Evolutionary conservation across 257 asterid species (phyloP), one percentile per base, ranked within the genome.

Genomic region (Mentha longifolia): DNA sequence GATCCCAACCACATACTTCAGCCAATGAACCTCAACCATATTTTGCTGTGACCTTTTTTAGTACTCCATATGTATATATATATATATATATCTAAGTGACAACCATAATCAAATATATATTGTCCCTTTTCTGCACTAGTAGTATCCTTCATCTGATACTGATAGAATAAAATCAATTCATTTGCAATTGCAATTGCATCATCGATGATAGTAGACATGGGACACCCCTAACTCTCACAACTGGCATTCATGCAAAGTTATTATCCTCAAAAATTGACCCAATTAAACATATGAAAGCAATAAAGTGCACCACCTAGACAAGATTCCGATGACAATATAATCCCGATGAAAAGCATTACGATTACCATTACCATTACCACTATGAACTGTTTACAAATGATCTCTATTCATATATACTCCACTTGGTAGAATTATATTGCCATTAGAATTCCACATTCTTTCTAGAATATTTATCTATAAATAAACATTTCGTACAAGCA

Each of bases 1-100:
- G 88, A 88, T 64, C 67, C 87, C 35, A 65, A 69, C 39, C 71
- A 62, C 6, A 71, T 86, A 67, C 72, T 86, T 73, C 81, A 72
- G 77, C 92, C 83, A 0, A 80, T 88, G 85, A 79, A 72, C 71
- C 20, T 77, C 49, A 20, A 71, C 4, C 74, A 76, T 75, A 66
- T 88, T 47, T 72, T 49, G 10, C 65, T 82, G 30, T 82, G 77
- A 78, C n/a, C 54, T 46, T 2, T 22, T 51, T 58, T 17, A 20
- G 22, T 1, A n/a, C n/a, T n/a, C n/a, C n/a, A n/a, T n/a, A n/a
- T n/a, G n/a, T n/a, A n/a, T n/a, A n/a, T n/a, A 3, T 35, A 5
- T 35, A 0, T 5, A 12, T 47, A 31, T 15, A 28, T 45, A 67
- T 61, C 52, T 52, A 15, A 17, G 6, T 19, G 22, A 41, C 4